A percentile compares a stretch with the other conserved stretches of the same genome.
These are phyloP conservation scores for Medicago arabica DNA, from an alignment of 306 rosid species.

Conservation along the genomic window DNA sequence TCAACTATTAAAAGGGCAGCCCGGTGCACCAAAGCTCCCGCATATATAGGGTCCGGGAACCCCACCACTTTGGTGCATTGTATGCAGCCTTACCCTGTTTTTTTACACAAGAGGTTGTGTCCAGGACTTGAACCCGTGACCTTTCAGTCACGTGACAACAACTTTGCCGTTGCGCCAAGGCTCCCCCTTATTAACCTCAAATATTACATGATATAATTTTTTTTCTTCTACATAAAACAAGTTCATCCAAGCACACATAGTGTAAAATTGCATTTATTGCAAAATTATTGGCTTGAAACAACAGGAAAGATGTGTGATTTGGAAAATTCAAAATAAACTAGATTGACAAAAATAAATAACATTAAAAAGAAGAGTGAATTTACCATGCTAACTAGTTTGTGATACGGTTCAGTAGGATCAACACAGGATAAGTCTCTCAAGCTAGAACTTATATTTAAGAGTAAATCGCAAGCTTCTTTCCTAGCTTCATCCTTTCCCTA, in stretches of 20 bases:
- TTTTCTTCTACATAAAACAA: conserved; percentile 3
- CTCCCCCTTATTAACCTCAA: not conserved
- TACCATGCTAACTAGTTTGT: conserved; percentile 85
- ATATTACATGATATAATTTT: conserved; percentile 7
- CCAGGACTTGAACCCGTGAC: too few relatives aligned
- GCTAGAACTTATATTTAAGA: conserved; percentile 68
- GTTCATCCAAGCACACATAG: conserved; percentile 11
- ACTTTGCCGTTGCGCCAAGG: too few relatives aligned
- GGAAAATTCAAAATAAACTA: conserved; percentile 9
- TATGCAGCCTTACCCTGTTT: too few relatives aligned
- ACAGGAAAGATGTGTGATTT: not conserved
- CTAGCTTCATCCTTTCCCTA: conserved; percentile 80
- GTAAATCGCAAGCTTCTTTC: conserved; percentile 80
- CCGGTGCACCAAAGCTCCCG: too few relatives aligned
- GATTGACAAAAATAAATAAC: conserved; percentile 9
- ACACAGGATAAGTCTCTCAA: conserved; percentile 55
- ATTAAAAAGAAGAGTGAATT: conserved; percentile 42
- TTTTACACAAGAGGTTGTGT: too few relatives aligned
- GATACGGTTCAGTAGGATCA: conserved; percentile 61
- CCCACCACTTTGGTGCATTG: too few relatives aligned
- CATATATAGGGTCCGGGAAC: too few relatives aligned
- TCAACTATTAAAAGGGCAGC: too few relatives aligned
- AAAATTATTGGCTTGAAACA: conserved; percentile 20
- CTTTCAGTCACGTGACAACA: too few relatives aligned
- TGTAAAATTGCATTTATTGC: conserved; percentile 20